Base-by-base conservation (phyloP, 768 basidiomycete genomes). In the Pleurotus pulmonarius region DNA sequence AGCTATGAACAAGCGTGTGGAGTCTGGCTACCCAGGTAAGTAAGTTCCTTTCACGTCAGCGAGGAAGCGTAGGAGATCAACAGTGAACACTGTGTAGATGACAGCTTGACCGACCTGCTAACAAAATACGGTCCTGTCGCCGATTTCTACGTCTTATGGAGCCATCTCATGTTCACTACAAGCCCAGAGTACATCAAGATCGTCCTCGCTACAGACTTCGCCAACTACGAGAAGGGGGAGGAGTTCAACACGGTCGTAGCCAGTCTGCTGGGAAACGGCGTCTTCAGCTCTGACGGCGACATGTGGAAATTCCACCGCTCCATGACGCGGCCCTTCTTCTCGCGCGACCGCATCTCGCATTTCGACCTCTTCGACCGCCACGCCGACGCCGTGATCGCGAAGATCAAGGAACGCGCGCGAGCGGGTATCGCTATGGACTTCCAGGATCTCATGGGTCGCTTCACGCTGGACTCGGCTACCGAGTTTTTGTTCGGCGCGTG, bases 251-350 rank as follows among this genome's bases (percentile, higher is more conserved):
- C 20, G 1, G 13, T 52, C 8, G n/a, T 52, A 18, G 39, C 49
- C 7, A 25, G 20, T 20, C 34, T 58, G 9, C 57, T 60, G 3
- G 59, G 59, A 9, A 75, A 70, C 0, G 83, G 84, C 5, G 75
- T 85, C 5, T 84, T 85, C 66, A 83, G 81, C 58, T 75, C 79
- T 2, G 79, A 82, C 61, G 79, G 80, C 75, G 76, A 77, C 2
- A 72, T 73, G 62, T 81, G 80, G 80, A 80, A 77, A 54, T 79
- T 81, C 60, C 81, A 83, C 59, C 77, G 81, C 13, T 64, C 73
- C 0, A 76, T 83, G 66, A 77, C 77, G 0, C 77, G 81, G 1
- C 81, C 81, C 0, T 81, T 80, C 68, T 82, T 83, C 64, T 65
- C 56, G 39, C 67, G 64, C 40, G 74, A 76, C 20, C 65, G 73